These are phyloP conservation scores for Phytopythium chamaehyphon DNA, from an alignment of 352 stramenopile genomes.

Conservation along the genomic window DNA sequence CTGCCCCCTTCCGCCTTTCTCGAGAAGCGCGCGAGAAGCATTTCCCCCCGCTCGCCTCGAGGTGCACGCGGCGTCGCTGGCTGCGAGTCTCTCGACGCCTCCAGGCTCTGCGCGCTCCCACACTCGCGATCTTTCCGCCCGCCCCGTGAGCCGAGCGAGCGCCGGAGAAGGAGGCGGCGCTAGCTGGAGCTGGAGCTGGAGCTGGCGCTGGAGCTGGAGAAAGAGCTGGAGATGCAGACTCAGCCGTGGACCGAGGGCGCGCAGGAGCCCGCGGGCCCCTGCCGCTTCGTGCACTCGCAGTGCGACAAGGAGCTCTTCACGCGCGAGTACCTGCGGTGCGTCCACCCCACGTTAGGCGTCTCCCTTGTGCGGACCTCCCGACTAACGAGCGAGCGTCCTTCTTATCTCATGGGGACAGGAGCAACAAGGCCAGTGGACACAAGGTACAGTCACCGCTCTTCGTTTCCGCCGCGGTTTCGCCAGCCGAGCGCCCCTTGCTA, in stretches of 20 bases:
- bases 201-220: too few species aligned
- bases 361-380: neutral
- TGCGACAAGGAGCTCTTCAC: slow-evolving; percentile 75
- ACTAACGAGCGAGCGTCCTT: neutral
- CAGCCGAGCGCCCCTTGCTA: neutral
- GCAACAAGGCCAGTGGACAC: slow-evolving; percentile 82
- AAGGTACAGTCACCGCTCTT: slow-evolving; percentile 45
- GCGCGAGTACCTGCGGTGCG: slow-evolving; percentile 66
- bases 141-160: neutral
- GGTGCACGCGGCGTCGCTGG: neutral
- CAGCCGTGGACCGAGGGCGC: neutral
- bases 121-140: neutral
- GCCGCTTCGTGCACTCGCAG: slow-evolving; percentile 61
- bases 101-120: neutral
- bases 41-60: neutral
- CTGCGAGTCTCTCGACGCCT: too few species aligned
- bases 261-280: slow-evolving; percentile 5
- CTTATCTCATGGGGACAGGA: slow-evolving; percentile 28
- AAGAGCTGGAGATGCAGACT: neutral
- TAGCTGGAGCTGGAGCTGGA: too few species aligned
- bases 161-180: slow-evolving; percentile 10
- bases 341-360: slow-evolving; percentile 1
- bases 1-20: too few species aligned
- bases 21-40: neutral
- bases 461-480: neutral